Conservation (phyloP, 805 yeast genomes). For the Pichia thaimueangensis region DNA sequence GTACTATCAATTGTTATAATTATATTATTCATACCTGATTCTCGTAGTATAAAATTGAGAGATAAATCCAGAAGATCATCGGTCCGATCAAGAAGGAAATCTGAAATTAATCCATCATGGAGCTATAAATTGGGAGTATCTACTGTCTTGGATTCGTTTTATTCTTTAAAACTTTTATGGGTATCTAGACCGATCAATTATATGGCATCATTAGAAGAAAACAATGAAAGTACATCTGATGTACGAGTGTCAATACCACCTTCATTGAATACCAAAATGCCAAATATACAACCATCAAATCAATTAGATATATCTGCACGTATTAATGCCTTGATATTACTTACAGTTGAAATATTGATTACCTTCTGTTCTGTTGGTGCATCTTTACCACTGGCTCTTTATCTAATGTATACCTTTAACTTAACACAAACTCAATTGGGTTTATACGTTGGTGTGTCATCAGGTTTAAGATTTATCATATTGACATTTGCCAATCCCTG, state of each 20-base stretch:
- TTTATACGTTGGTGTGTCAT: slow-evolving; percentile 45
- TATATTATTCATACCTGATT: slow-evolving; percentile 48
- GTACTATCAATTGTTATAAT: slow-evolving; percentile 32
- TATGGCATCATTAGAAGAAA: background rate
- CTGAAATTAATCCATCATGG: slow-evolving; percentile 3
- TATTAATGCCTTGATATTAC: slow-evolving; percentile 41
- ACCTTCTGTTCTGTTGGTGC: slow-evolving; percentile 36
- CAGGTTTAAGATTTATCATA: slow-evolving; percentile 42
- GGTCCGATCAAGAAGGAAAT: slow-evolving; percentile 1
- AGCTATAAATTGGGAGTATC: slow-evolving; percentile 10
- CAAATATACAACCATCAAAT: background rate
- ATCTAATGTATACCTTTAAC: slow-evolving; percentile 44
- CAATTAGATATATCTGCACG: slow-evolving; percentile 32
- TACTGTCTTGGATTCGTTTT: slow-evolving; percentile 11
- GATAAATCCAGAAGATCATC: slow-evolving; percentile 39
- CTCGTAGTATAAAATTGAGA: slow-evolving; percentile 52
- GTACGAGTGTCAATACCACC: background rate
- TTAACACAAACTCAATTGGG: slow-evolving; percentile 56
- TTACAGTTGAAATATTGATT: slow-evolving; percentile 40
- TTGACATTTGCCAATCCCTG: slow-evolving; percentile 49
- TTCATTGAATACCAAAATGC: background rate
- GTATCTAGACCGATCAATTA: slow-evolving; percentile 31
- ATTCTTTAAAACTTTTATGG: slow-evolving; percentile 42
- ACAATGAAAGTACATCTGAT: background rate
- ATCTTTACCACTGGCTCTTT: slow-evolving; percentile 41